phyloP scores from a whole-genome alignment of 2,329 filamentous ascomycete species.

The Pseudomassariella vexata region DNA sequence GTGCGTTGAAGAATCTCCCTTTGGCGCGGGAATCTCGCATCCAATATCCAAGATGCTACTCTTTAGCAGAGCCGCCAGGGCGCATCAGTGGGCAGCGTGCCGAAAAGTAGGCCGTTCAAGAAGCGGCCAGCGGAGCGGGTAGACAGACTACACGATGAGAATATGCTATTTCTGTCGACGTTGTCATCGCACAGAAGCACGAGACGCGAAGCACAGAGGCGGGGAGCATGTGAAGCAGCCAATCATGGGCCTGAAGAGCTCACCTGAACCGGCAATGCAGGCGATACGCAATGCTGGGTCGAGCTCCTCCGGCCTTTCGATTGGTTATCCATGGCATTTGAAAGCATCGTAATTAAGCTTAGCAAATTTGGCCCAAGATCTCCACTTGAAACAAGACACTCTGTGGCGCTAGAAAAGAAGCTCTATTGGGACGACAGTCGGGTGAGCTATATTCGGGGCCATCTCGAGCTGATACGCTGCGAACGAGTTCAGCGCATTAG shows the following conservation, averaged over 20 bases:
- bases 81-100: constrained; percentile 1
- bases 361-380: background rate
- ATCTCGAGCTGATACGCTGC: too few relatives aligned
- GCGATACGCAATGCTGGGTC: constrained; percentile 4
- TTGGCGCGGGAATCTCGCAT: too few relatives aligned
- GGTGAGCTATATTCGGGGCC: too few relatives aligned
- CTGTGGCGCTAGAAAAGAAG: constrained; percentile 2
- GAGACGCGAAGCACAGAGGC: background rate
- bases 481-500: too few relatives aligned
- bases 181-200: background rate
- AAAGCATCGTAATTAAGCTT: constrained; percentile 3
- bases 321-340: constrained; percentile 3
- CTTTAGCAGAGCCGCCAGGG: too few relatives aligned
- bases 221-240: background rate
- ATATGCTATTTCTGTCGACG: constrained; percentile 6
- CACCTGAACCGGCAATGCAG: background rate
- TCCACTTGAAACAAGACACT: constrained; percentile 4
- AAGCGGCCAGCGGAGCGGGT: constrained; percentile 3
- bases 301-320: constrained; percentile 3
- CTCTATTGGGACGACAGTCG: constrained; percentile 4
- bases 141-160: constrained; percentile 1
- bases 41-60: too few relatives aligned
- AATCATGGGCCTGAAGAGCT: constrained; percentile 4
- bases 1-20: too few relatives aligned
- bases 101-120: constrained; percentile 2